Evolutionary conservation across 495 filamentous ascomycete species (phyloP).

Genomic region (Xylaria intraflava): DNA sequence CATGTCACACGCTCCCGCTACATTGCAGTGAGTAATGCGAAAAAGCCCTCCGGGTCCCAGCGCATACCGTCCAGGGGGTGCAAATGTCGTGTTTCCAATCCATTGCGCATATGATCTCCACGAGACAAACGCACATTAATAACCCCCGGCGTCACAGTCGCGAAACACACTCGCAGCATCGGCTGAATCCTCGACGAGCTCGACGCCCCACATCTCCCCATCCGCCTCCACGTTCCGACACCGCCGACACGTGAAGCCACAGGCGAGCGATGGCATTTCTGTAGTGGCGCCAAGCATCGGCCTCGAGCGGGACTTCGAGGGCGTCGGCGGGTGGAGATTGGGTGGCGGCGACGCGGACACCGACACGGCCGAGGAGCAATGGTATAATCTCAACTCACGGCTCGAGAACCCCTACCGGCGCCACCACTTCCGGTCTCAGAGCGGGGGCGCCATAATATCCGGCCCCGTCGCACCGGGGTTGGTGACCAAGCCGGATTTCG

Average conservation of each 20-base stretch:
- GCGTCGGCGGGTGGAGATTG: slow-evolving; percentile 73
- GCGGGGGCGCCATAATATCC: slow-evolving; percentile 20
- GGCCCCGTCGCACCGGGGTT: slow-evolving; percentile 21
- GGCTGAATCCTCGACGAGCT: background rate
- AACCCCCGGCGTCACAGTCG: background rate
- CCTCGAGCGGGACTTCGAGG: slow-evolving; percentile 69
- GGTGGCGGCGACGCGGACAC: slow-evolving; percentile 36
- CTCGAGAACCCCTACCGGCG: slow-evolving; percentile 54
- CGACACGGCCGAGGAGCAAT: slow-evolving; percentile 56
- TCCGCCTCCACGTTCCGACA: slow-evolving; percentile 15
- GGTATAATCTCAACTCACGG: slow-evolving; percentile 68
- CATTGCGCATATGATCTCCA: no score
- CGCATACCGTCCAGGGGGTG: background rate
- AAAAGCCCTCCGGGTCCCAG: background rate
- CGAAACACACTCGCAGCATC: background rate
- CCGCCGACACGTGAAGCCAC: slow-evolving; percentile 28
- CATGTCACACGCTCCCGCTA: slow-evolving; percentile 17
- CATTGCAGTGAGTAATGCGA: slow-evolving; percentile 3
- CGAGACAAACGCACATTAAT: background rate
- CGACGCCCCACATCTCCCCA: slow-evolving; percentile 4
- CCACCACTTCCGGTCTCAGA: slow-evolving; percentile 33
- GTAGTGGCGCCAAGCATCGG: slow-evolving; percentile 36
- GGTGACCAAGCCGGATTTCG: slow-evolving; percentile 18
- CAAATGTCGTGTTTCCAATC: no score
- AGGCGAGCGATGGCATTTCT: slow-evolving; percentile 22